Conservation (phyloP, 495 filamentous ascomycete genomes). For the Trichoderma reesei region DNA sequence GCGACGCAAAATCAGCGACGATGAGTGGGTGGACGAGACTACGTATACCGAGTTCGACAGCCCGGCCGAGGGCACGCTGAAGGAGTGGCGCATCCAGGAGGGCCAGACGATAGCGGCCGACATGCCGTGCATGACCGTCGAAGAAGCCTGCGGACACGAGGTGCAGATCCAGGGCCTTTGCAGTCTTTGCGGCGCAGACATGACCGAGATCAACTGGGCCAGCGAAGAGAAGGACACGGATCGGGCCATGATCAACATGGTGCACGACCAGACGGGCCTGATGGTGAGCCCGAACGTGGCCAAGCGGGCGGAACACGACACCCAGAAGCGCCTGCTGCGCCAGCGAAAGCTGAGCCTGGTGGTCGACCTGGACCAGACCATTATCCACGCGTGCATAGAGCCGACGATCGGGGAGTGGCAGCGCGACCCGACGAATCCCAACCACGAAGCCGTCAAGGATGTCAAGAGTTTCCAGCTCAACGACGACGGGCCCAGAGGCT, state of each 20-base stretch:
- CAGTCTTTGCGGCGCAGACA: constrained; percentile 89
- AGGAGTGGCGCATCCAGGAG: constrained; percentile 61
- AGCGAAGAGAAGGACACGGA: constrained; percentile 47
- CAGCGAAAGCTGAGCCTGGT: constrained; percentile 80
- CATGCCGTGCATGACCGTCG: constrained; percentile 60
- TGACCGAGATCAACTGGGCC: constrained; percentile 59
- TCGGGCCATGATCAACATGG: constrained; percentile 85
- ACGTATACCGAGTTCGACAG: constrained; percentile 72
- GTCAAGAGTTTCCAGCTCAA: constrained; percentile 77
- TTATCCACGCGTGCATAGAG: constrained; percentile 96
- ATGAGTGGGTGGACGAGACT: constrained; percentile 43
- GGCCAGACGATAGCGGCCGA: constrained; percentile 57
- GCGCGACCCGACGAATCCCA: constrained; percentile 75
- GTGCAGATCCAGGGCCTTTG: constrained; percentile 87
- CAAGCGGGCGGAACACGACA: constrained; percentile 67
- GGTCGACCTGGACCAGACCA: constrained; percentile 95
- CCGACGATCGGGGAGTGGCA: constrained; percentile 96
- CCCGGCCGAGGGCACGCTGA: constrained; percentile 67
- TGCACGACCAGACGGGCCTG: constrained; percentile 80
- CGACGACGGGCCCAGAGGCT: constrained; percentile 64
- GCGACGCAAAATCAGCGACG: constrained; percentile 64
- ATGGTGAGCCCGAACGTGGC: constrained; percentile 66
- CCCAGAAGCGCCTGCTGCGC: constrained; percentile 71
- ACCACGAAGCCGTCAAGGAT: constrained; percentile 81
- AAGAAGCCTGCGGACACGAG: constrained; percentile 85